A percentile compares a stretch with the other conserved stretches of the same genome.
phyloP scores from a whole-genome alignment of 805 yeast genomes.

The Zygoascus bituminiphila region DNA sequence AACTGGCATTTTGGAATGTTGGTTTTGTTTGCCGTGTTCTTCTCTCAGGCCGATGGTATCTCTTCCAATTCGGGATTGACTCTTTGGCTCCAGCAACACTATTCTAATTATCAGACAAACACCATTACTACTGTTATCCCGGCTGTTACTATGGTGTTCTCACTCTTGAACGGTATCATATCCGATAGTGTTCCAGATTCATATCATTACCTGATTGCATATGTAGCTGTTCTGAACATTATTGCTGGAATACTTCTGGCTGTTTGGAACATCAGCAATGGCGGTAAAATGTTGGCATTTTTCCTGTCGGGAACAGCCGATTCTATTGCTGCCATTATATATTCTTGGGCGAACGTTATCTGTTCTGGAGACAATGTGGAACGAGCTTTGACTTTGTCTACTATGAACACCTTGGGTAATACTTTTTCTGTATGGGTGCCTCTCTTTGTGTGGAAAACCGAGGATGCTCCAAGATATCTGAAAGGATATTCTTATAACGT shows the following conservation, averaged over 20 bases:
- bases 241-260: conserved; percentile 10
- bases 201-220: conserved; percentile 12
- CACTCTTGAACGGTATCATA: conserved; percentile 8
- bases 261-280: conserved; percentile 9
- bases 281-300: conserved; percentile 14
- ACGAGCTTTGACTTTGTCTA: conserved; percentile 13
- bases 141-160: conserved; percentile 8
- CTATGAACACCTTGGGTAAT: conserved; percentile 15
- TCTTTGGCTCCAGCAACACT: conserved; percentile 15
- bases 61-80: conserved; percentile 14
- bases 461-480: conserved; percentile 13
- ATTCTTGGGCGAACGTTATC: conserved; percentile 13
- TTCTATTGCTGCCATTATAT: conserved; percentile 14
- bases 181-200: too few relatives aligned
- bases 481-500: conserved; percentile 16
- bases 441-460: conserved; percentile 11
- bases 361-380: conserved; percentile 12
- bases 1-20: neutral
- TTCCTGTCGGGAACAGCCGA: conserved; percentile 11
- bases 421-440: conserved; percentile 17
- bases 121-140: conserved; percentile 13
- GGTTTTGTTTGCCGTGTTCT: conserved; percentile 15
- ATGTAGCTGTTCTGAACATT: conserved; percentile 13
- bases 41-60: too few relatives aligned
- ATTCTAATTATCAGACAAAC: conserved; percentile 10